Evolutionary conservation across 2,329 filamentous ascomycete genomes (phyloP).

Genomic region (Albophoma yamanashiensis): DNA sequence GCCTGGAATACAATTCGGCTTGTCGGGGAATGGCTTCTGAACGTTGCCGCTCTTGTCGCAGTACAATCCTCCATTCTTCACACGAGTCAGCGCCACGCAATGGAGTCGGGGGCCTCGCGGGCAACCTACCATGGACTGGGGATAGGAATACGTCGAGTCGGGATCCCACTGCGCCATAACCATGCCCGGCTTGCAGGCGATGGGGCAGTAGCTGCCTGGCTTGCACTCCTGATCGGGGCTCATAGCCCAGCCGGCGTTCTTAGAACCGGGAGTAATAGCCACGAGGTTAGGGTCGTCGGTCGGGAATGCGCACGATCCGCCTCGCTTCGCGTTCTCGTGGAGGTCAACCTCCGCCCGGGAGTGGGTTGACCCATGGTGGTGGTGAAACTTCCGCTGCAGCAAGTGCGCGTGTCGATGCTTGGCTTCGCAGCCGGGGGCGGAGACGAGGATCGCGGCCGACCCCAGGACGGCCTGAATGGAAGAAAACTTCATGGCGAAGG

Average conservation of each 20-base stretch:
- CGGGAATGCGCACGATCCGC: constrained; percentile 53
- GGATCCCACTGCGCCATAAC: constrained; percentile 74
- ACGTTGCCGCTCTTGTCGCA: constrained; percentile 58
- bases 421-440: constrained; percentile 25
- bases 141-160: constrained; percentile 56
- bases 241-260: constrained; percentile 72
- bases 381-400: constrained; percentile 24
- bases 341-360: constrained; percentile 9
- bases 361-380: constrained; percentile 13
- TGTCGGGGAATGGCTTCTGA: constrained; percentile 56
- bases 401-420: constrained; percentile 25
- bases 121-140: constrained; percentile 57
- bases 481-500: constrained; percentile 40
- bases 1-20: constrained; percentile 61
- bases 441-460: constrained; percentile 36
- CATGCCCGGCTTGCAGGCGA: constrained; percentile 65
- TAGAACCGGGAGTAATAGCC: constrained; percentile 48
- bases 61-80: constrained; percentile 61
- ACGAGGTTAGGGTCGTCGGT: constrained; percentile 52
- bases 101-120: no score
- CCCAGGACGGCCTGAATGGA: constrained; percentile 37
- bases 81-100: background rate
- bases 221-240: constrained; percentile 62
- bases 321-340: constrained; percentile 45
- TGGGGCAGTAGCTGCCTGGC: constrained; percentile 61